Evolutionary conservation across 805 yeast species (phyloP), one percentile per base, ranked within the genome.

Genomic region (Barnettozyma vustinii): DNA sequence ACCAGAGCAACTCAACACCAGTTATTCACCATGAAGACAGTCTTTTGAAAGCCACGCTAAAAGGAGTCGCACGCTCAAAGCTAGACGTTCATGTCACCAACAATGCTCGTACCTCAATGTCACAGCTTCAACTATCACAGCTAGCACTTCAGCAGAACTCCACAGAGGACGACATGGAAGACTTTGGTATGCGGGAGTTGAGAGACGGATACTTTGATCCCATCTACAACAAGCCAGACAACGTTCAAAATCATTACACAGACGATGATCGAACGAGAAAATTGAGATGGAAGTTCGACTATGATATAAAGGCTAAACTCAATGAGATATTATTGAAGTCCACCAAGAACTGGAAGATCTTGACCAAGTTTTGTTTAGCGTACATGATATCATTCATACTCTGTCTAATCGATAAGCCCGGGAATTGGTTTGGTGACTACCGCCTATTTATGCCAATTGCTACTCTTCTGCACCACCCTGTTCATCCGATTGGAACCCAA

Each of bases 171-270:
- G 53, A 58, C 5, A 57, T 69, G 49, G 66, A 68, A 19, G 56
- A 64, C n/a, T 52, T 72, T 32, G 68, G 61, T 1, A 46, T 74
- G n/a, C 74, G 72, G 46, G 81, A 76, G 53, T 54, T 72, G 23
- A 63, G 80, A 54, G 72, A 72, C 45, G 79, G 79, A 9, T 75
- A 70, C 55, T 76, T 76, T 51, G 79, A 76, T 54, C 72, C 80
- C 1, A 61, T 67, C 1, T 76, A 65, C 50, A 59, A 66, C 7
- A 67, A 67, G 23, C 66, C 66, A 27, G 42, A 47, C 5, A 27
- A 42, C 5, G 15, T 36, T 19, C 39, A 19, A 13, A 15, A 13
- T n/a, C 33, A 30, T 15, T 30, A 15, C 8, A 7, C 33, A 4
- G 16, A 30, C 16, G 16, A 13, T 9, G 16, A 15, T 30, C 33